Conservation (phyloP, 2,329 filamentous ascomycete species). For the Pseudocercospora cruenta region DNA sequence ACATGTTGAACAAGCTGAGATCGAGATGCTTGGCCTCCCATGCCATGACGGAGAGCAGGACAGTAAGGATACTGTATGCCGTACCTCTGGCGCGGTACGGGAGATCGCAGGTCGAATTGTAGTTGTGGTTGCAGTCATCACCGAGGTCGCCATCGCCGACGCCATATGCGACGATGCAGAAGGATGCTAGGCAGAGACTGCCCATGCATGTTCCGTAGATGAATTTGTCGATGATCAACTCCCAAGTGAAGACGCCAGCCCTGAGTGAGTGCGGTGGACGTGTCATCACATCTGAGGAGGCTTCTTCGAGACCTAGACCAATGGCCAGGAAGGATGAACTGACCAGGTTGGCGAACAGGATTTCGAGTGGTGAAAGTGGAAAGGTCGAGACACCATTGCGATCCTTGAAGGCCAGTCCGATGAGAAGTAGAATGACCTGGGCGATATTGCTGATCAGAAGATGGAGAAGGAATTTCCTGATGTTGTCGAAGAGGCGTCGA, state of each 20-base stretch:
- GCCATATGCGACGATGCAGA: constrained; percentile 50
- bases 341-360: constrained; percentile 54
- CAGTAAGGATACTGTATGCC: constrained; percentile 50
- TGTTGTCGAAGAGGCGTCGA: constrained; percentile 52
- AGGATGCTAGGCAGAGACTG: constrained; percentile 48
- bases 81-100: constrained; percentile 52
- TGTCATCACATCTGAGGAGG: constrained; percentile 51
- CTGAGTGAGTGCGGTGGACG: constrained; percentile 49
- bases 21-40: constrained; percentile 54
- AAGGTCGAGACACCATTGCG: constrained; percentile 48
- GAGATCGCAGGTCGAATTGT: constrained; percentile 46
- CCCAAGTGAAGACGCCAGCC: constrained; percentile 50
- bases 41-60: constrained; percentile 51
- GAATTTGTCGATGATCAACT: constrained; percentile 53
- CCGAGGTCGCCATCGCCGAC: constrained; percentile 49
- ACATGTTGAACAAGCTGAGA: constrained; percentile 50
- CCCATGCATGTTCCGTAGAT: constrained; percentile 54
- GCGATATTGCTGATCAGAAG: constrained; percentile 54
- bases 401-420: constrained; percentile 53
- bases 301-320: constrained; percentile 52
- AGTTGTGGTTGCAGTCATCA: constrained; percentile 49
- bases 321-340: constrained; percentile 53
- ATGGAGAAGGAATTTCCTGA: constrained; percentile 54
- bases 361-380: constrained; percentile 52
- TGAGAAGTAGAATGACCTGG: constrained; percentile 52